Percentiles rank a stretch among this genome's conserved stretches.
phyloP scores from a whole-genome alignment of 352 stramenopile species.

The Stephanocyclus meneghinianus region DNA sequence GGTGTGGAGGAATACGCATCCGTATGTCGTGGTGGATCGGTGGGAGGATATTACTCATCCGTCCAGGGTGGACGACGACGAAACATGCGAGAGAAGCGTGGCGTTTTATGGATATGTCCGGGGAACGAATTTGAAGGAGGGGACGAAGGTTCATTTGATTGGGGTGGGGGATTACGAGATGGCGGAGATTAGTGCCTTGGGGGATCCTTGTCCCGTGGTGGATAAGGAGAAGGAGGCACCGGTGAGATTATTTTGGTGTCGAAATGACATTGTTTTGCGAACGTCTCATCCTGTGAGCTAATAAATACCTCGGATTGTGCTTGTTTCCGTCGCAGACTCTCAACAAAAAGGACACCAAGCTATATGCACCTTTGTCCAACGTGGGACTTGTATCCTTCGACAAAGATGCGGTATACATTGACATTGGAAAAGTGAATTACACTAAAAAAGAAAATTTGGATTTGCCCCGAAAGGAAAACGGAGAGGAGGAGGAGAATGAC shows the following conservation, averaged over 20 bases:
- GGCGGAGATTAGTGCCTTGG: conserved; percentile 89
- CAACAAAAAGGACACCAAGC: conserved; percentile 91
- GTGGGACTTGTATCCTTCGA: conserved; percentile 98
- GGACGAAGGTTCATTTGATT: conserved; percentile 96
- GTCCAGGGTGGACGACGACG: conserved; percentile 90
- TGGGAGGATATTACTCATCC: conserved; percentile 96
- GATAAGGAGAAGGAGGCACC: conserved; percentile 81
- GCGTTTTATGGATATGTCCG: conserved; percentile 98
- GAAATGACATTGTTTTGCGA: neutral
- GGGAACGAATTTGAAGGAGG: conserved; percentile 97
- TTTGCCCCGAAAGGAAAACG: conserved; percentile 38
- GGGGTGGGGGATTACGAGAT: conserved; percentile 98
- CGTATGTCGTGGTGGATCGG: conserved; percentile 97
- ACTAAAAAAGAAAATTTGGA: conserved; percentile 88
- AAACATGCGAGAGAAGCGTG: conserved; percentile 89
- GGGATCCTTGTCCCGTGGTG: conserved; percentile 95
- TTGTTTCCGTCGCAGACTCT: conserved; percentile 58
- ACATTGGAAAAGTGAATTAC: conserved; percentile 90
- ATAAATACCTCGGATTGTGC: neutral
- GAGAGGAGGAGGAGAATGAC: conserved; percentile 47
- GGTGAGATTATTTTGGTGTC: conserved; percentile 44
- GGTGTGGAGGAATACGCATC: conserved; percentile 98
- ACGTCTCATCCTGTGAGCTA: neutral
- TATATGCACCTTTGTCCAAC: conserved; percentile 93
- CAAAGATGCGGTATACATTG: conserved; percentile 99